Conservation (phyloP, 805 yeast genomes). For the Ogataea allantospora region DNA sequence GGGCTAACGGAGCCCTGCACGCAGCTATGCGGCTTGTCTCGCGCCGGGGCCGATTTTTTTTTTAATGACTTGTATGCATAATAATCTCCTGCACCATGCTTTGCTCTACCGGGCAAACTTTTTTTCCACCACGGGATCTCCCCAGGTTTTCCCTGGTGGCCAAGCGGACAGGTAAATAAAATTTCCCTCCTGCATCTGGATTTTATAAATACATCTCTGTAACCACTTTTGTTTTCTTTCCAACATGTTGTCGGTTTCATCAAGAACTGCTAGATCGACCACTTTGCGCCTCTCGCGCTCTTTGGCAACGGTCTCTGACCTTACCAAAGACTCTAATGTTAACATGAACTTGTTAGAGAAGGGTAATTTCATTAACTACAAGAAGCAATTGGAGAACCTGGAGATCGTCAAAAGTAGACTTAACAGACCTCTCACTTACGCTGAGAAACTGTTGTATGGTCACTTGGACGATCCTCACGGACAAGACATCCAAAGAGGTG, state of each 20-base stretch:
- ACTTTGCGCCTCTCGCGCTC: constrained; percentile 38
- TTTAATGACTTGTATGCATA: constrained; percentile 8
- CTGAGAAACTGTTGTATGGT: constrained; percentile 92
- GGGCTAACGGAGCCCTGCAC: constrained; percentile 16
- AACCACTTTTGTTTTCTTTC: constrained; percentile 12
- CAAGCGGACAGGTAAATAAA: constrained; percentile 1
- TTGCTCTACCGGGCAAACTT: neutral
- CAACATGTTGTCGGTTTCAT: constrained; percentile 32
- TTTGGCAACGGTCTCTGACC: constrained; percentile 48
- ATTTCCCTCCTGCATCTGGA: constrained; percentile 11
- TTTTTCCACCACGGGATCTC: constrained; percentile 4
- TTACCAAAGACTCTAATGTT: constrained; percentile 55
- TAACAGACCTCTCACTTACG: constrained; percentile 81
- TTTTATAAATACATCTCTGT: constrained; percentile 10
- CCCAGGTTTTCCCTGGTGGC: constrained; percentile 6
- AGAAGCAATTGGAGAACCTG: constrained; percentile 84
- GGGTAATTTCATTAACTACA: constrained; percentile 86
- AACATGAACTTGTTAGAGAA: constrained; percentile 61
- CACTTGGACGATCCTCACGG: constrained; percentile 90
- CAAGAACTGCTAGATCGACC: constrained; percentile 27
- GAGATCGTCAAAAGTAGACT: constrained; percentile 73
- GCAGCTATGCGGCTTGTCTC: constrained; percentile 13
- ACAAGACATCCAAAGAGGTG: constrained; percentile 71
- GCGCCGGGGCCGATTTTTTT: constrained; percentile 14
- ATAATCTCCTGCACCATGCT: constrained; percentile 3